Evolutionary conservation across 768 basidiomycete genomes (phyloP).

Genomic region (Lentinula sp.): DNA sequence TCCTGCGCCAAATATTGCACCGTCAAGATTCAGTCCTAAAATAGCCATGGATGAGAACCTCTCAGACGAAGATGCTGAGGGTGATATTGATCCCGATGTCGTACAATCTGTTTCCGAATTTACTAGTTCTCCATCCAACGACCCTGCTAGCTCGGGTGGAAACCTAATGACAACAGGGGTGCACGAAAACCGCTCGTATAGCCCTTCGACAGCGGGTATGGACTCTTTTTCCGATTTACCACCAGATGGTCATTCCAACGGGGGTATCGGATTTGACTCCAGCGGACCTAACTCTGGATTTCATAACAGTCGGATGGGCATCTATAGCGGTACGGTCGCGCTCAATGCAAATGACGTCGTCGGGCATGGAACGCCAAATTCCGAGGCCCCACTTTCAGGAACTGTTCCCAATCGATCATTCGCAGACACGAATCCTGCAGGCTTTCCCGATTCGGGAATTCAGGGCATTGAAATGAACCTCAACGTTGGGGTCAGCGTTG

Average conservation of each 20-base stretch:
- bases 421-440: neutral
- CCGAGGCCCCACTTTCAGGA: neutral
- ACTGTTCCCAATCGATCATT: neutral
- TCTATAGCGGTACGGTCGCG: neutral
- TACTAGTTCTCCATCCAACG: neutral
- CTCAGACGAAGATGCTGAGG: slow-evolving; percentile 6
- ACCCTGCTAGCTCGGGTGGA: neutral
- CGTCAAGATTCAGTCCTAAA: neutral
- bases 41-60: slow-evolving; percentile 4
- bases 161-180: neutral
- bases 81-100: slow-evolving; percentile 7
- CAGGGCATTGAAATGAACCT: neutral
- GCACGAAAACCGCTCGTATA: neutral
- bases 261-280: neutral
- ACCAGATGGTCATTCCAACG: neutral
- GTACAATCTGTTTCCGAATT: neutral
- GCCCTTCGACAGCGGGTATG: neutral
- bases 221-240: neutral
- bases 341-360: neutral
- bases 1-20: neutral
- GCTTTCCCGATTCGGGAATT: neutral
- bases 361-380: neutral
- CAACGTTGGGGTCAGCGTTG: slow-evolving; percentile 1
- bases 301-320: neutral
- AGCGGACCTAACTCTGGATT: neutral